Evolutionary conservation across 768 basidiomycete genomes (phyloP).

Genomic region (Flagelloscypha sp.): DNA sequence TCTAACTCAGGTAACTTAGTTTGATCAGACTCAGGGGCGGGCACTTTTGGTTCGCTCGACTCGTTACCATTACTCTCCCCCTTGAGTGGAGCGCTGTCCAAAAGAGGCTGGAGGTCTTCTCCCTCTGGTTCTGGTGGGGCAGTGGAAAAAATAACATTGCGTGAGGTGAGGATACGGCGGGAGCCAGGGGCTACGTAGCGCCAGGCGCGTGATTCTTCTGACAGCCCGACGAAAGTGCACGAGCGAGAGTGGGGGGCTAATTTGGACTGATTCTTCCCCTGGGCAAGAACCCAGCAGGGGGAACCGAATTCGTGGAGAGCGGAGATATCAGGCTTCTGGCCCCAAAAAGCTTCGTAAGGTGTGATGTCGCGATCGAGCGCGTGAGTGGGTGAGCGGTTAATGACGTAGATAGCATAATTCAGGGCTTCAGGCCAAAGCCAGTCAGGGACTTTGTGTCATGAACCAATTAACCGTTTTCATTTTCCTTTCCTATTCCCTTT

Average conservation of each 20-base stretch:
- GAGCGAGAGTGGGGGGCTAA: conserved; percentile 6
- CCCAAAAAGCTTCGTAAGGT: conserved; percentile 9
- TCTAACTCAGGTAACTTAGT: too few relatives aligned
- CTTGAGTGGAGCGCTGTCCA: too few relatives aligned
- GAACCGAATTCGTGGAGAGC: conserved; percentile 18
- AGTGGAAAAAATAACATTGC: conserved; percentile 20
- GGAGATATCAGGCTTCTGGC: conserved; percentile 11
- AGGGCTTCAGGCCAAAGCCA: conserved; percentile 14
- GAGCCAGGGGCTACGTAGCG: conserved; percentile 16
- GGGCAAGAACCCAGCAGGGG: conserved; percentile 7
- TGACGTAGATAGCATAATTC: conserved; percentile 13
- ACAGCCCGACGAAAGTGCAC: conserved; percentile 10
- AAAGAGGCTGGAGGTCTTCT: too few relatives aligned
- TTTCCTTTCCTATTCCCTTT: too few relatives aligned
- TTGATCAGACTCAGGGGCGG: too few relatives aligned
- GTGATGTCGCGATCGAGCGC: conserved; percentile 4
- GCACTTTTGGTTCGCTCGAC: too few relatives aligned
- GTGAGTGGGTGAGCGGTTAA: conserved; percentile 9
- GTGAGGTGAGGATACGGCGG: conserved; percentile 15
- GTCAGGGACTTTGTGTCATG: conserved; percentile 2
- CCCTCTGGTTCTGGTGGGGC: background rate
- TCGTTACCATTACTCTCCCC: too few relatives aligned
- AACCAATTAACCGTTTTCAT: too few relatives aligned
- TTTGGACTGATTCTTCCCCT: conserved; percentile 15
- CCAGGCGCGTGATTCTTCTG: conserved; percentile 17